These are phyloP conservation scores for Takashimella tepidaria DNA, from an alignment of 1,284 basidiomycete species.

Conservation along the genomic window DNA sequence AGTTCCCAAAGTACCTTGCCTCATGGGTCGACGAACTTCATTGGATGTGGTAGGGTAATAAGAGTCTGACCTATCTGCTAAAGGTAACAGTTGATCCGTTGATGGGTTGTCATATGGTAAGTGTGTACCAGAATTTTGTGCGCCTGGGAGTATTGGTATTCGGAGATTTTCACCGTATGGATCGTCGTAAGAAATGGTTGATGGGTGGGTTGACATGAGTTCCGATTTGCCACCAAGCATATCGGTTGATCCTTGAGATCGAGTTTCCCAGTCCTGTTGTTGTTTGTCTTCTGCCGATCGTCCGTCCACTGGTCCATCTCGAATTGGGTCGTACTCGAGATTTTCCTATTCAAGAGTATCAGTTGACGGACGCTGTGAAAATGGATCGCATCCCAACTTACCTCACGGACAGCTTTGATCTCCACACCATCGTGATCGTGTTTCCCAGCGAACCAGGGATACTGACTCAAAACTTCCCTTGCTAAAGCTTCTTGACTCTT, in stretches of 20 bases:
- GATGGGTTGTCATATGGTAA: slow-evolving; percentile 33
- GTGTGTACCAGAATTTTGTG: slow-evolving; percentile 12
- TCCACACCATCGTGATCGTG: slow-evolving; percentile 33
- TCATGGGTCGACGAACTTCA: not conserved
- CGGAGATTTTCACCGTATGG: not conserved
- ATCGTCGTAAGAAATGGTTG: slow-evolving; percentile 4
- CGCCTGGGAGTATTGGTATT: not conserved
- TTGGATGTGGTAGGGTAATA: not conserved
- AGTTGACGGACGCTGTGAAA: not conserved
- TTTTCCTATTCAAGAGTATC: slow-evolving; percentile 35
- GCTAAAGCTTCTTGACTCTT: slow-evolving; percentile 45
- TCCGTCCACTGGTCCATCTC: slow-evolving; percentile 35
- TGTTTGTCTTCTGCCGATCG: slow-evolving; percentile 12
- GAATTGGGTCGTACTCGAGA: slow-evolving; percentile 45
- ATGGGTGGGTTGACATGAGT: slow-evolving; percentile 11
- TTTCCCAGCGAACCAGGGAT: slow-evolving; percentile 45
- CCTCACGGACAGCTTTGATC: slow-evolving; percentile 45
- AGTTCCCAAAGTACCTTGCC: not conserved
- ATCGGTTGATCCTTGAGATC: slow-evolving; percentile 39
- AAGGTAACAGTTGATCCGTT: slow-evolving; percentile 32
- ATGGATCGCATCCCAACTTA: slow-evolving; percentile 21
- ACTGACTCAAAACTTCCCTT: slow-evolving; percentile 39
- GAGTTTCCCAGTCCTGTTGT: slow-evolving; percentile 40
- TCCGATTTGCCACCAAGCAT: slow-evolving; percentile 32
- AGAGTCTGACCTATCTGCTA: not conserved